These are phyloP conservation scores for Pecoramyces ruminantium DNA, from an alignment of 192 early-diverging fungal genomes.

Conservation along the genomic window DNA sequence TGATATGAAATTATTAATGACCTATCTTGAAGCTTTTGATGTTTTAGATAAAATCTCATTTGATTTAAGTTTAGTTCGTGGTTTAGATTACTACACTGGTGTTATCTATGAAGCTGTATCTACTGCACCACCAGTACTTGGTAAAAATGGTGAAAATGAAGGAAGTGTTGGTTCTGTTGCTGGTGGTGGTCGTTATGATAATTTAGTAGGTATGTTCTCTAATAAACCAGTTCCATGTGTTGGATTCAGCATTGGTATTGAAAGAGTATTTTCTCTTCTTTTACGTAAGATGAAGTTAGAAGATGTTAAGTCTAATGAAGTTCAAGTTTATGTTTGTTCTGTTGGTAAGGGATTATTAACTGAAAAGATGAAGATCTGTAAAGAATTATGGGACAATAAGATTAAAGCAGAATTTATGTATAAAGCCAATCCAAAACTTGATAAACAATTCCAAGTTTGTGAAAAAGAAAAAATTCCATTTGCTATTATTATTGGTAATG, in stretches of 20 bases:
- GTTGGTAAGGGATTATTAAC: slow-evolving; percentile 63
- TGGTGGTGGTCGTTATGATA: slow-evolving; percentile 93
- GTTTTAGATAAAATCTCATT: slow-evolving; percentile 63
- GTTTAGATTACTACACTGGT: slow-evolving; percentile 97
- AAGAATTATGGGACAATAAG: slow-evolving; percentile 81
- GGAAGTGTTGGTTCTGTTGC: slow-evolving; percentile 89
- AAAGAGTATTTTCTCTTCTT: slow-evolving; percentile 82
- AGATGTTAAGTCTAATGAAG: slow-evolving; percentile 56
- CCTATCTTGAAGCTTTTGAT: slow-evolving; percentile 65
- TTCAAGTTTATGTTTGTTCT: slow-evolving; percentile 73
- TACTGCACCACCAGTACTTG: slow-evolving; percentile 13
- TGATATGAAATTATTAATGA: slow-evolving; percentile 74
- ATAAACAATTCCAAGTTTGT: slow-evolving; percentile 60
- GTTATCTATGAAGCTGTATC: slow-evolving; percentile 92
- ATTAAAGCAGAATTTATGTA: slow-evolving; percentile 81
- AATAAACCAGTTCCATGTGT: slow-evolving; percentile 80
- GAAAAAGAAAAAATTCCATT: slow-evolving; percentile 77
- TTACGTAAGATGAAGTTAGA: slow-evolving; percentile 32
- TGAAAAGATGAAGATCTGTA: slow-evolving; percentile 72
- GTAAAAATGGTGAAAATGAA: slow-evolving; percentile 1
- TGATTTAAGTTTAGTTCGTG: slow-evolving; percentile 89
- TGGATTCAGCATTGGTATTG: slow-evolving; percentile 87
- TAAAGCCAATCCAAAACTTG: slow-evolving; percentile 75
- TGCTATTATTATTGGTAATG: slow-evolving; percentile 70
- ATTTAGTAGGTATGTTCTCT: slow-evolving; percentile 90